Conservation (phyloP, 2,329 filamentous ascomycete species). For the Periconia sp. region DNA sequence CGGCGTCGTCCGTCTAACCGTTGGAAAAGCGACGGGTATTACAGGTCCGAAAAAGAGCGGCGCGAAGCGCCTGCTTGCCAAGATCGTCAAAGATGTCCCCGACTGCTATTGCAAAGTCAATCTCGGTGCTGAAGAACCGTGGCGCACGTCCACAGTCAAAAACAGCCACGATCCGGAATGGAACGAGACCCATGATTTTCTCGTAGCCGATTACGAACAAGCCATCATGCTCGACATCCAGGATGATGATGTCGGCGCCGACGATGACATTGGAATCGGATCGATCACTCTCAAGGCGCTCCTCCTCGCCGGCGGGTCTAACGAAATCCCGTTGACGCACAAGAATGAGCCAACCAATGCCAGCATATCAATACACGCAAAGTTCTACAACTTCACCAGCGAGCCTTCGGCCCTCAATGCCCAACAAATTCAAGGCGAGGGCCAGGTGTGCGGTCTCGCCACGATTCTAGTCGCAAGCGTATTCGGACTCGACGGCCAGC, state of each 20-base stretch:
- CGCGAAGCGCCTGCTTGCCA: constrained; percentile 45
- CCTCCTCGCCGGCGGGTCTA: constrained; percentile 45
- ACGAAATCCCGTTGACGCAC: constrained; percentile 44
- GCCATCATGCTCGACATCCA: constrained; percentile 45
- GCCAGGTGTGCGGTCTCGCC: constrained; percentile 44
- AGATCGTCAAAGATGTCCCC: constrained; percentile 50
- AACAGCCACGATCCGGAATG: constrained; percentile 48
- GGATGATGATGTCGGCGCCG: constrained; percentile 47
- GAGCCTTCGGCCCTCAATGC: constrained; percentile 38
- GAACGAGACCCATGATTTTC: constrained; percentile 54
- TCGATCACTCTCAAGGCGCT: constrained; percentile 47
- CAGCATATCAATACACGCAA: constrained; percentile 40
- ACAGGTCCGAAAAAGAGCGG: constrained; percentile 44
- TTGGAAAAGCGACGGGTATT: constrained; percentile 46
- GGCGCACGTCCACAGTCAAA: constrained; percentile 48
- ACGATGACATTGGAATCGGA: constrained; percentile 51
- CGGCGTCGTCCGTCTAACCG: constrained; percentile 49
- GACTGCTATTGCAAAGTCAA: constrained; percentile 52
- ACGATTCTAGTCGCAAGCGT: constrained; percentile 50
- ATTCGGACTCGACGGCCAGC: constrained; percentile 46
- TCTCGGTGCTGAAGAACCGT: constrained; percentile 48
- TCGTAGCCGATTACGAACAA: constrained; percentile 51
- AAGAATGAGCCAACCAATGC: constrained; percentile 43
- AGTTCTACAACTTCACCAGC: constrained; percentile 48
- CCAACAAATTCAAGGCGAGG: constrained; percentile 23